phyloP scores from a whole-genome alignment of 2,329 filamentous ascomycete species.

The Claviceps capensis region DNA sequence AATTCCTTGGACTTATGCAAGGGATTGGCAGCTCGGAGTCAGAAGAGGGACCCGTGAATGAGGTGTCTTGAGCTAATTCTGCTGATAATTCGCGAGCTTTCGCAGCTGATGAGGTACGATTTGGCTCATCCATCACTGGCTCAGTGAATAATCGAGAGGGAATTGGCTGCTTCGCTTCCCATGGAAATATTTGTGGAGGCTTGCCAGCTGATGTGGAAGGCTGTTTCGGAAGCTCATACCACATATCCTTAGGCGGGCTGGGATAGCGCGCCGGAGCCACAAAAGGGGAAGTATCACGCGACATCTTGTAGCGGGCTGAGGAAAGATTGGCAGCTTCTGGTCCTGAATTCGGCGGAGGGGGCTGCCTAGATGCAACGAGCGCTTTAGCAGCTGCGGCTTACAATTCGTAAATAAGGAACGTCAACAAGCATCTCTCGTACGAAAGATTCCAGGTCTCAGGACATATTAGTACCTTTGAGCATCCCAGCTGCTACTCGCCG shows the following conservation, averaged over 20 bases:
- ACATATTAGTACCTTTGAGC: conserved; percentile 33
- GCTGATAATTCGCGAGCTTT: conserved; percentile 3
- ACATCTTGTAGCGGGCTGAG: conserved; percentile 69
- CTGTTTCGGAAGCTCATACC: conserved; percentile 65
- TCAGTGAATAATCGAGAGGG: conserved; percentile 47
- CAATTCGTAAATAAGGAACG: neutral
- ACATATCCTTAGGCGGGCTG: conserved; percentile 76
- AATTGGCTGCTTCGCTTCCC: conserved; percentile 59
- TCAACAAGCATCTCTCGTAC: neutral
- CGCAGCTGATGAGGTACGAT: conserved; percentile 13
- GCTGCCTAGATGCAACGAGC: conserved; percentile 32
- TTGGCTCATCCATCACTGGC: conserved; percentile 5
- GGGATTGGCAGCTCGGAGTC: neutral
- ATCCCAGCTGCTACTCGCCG: conserved; percentile 32
- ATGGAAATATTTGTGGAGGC: conserved; percentile 70
- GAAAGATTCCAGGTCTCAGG: neutral
- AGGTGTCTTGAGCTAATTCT: neutral
- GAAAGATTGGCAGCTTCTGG: conserved; percentile 83
- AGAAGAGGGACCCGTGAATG: neutral
- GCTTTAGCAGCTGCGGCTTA: conserved; percentile 3
- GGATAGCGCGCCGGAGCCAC: conserved; percentile 65
- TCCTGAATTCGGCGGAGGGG: conserved; percentile 51
- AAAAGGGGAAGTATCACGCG: conserved; percentile 59
- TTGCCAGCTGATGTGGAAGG: conserved; percentile 40
- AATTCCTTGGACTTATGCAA: neutral